Evolutionary conservation across 495 filamentous ascomycete species (phyloP), one percentile per base, ranked within the genome.

Genomic region (Tuber magnatum): DNA sequence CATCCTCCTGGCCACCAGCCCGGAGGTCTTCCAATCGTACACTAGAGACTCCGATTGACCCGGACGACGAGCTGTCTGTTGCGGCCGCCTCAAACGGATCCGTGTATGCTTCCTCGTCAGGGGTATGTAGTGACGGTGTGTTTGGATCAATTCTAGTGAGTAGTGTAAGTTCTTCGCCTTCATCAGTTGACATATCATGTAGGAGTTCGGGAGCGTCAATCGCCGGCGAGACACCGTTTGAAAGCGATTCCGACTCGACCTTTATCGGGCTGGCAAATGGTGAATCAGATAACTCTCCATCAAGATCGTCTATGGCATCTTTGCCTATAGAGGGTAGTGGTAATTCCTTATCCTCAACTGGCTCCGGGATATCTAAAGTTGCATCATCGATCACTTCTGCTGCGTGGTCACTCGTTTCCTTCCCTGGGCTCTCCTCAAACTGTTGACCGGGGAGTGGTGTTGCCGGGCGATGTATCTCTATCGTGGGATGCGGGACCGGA

Each of bases 11-110:
- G 20, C 70, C 72, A 43, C 77, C 74, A 28, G 77, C 70, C 43
- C 61, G 78, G 43, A 82, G 71, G 38, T 81, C 80, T 69, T 81
- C 80, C 72, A 82, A 81, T 51, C 80, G 76, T 35, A 82, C 72
- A 41, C 75, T 81, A 39, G 80, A 75, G 65, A 82, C 78, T 35
- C 80, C 76, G 10, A 77, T 81, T 12, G 80, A 40, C 3, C 72
- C 73, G 12, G 80, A 76, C 28, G 77, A 71, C 41, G 71, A 70
- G 40, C 68, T 32, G 22, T 81, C 80, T n/a, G 77, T 77, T 5
- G 77, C 61, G 42, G 65, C 77, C 18, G 77, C 68, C 65, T 75
- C 77, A 39, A 79, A 79, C 28, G 77, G 77, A 41, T 79, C 77
- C 46, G 77, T 79, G 65, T 79, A 79, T 56, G 41, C 73, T 44